phyloP scores from a whole-genome alignment of 495 filamentous ascomycete genomes.

The Aspergillus biplanus region DNA sequence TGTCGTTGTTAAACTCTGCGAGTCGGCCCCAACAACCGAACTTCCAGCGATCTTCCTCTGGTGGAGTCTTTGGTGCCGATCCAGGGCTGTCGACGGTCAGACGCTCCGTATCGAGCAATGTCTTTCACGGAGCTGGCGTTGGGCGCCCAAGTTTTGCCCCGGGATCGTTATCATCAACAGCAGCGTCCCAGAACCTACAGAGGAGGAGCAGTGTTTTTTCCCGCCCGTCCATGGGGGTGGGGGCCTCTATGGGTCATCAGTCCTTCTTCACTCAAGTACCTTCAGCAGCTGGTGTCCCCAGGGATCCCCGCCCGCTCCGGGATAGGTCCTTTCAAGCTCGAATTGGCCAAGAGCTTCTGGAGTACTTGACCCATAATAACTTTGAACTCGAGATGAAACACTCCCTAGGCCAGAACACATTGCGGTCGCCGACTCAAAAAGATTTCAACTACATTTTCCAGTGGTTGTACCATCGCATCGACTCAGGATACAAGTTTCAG shows the following conservation, averaged over 20 bases:
- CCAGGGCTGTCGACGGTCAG: conserved; percentile 83
- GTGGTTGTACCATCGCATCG: conserved; percentile 94
- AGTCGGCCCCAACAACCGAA: conserved; percentile 83
- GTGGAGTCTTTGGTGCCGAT: conserved; percentile 69
- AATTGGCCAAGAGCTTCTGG: conserved; percentile 86
- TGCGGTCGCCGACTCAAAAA: conserved; percentile 94
- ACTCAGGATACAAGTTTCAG: conserved; percentile 87
- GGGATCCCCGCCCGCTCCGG: conserved; percentile 87
- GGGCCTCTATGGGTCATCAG: conserved; percentile 68
- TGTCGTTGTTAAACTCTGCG: conserved; percentile 84
- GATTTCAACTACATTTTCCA: conserved; percentile 97
- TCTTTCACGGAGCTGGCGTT: conserved; percentile 62
- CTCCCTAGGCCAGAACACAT: conserved; percentile 79
- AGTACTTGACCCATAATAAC: conserved; percentile 86
- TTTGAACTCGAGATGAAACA: conserved; percentile 99
- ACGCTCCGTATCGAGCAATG: conserved; percentile 74
- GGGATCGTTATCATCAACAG: conserved; percentile 54
- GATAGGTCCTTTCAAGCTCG: conserved; percentile 77
- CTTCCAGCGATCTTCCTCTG: conserved; percentile 82
- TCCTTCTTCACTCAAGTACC: conserved; percentile 91
- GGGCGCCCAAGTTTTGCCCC: conserved; percentile 75
- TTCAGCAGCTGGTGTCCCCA: conserved; percentile 73
- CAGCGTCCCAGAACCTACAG: conserved; percentile 51
- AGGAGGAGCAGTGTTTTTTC: conserved; percentile 88
- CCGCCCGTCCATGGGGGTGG: conserved; percentile 63